Evolutionary conservation across 2,329 filamentous ascomycete species (phyloP), one percentile per base, ranked within the genome.

Genomic region (Hymenoscyphus infarciens): DNA sequence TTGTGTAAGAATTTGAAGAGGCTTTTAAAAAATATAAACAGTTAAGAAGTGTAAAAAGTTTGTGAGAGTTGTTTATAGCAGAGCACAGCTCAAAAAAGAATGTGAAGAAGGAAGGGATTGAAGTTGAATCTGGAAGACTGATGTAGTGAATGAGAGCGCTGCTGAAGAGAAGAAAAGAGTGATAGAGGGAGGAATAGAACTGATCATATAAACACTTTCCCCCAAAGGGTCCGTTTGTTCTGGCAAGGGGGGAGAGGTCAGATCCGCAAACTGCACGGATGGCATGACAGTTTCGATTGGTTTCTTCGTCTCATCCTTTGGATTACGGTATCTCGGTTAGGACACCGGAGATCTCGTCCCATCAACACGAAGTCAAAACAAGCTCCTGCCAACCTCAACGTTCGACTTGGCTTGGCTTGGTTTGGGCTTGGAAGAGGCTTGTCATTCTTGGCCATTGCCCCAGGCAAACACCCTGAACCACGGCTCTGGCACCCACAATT

Each of bases 31-130:
- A 60, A 66, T 67, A 67, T 69, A 63, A 65, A 67, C 63, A 70
- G 63, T 62, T 64, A 61, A 25, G 29, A 29, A 39, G 16, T 29
- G 22, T 29, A 27, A 58, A 58, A 58, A 58, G 16, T 29, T 54
- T 58, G 25, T 27, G 27, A n/a, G 35, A 57, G 31, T 57, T 65
- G 42, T 56, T 60, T 49, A 33, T 35, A 64, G 61, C 70, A 49
- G 69, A 73, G 72, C 70, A 65, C 70, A 72, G 70, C 72, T 72
- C 67, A 61, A 27, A 57, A 55, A 64, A 58, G 63, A 61, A 61
- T 63, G 59, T 62, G 52, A 52, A 57, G 57, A 63, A 35, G 39
- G 57, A 63, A 58, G 54, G 56, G 65, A 42, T 52, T 52, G 29
- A 25, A 59, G 57, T 53, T 53, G 19, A 42, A 59, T 33, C 57